A percentile compares a stretch with the other conserved stretches of the same genome.
Conservation (phyloP, 352 stramenopile species). For the Phytophthora tubulina region DNA sequence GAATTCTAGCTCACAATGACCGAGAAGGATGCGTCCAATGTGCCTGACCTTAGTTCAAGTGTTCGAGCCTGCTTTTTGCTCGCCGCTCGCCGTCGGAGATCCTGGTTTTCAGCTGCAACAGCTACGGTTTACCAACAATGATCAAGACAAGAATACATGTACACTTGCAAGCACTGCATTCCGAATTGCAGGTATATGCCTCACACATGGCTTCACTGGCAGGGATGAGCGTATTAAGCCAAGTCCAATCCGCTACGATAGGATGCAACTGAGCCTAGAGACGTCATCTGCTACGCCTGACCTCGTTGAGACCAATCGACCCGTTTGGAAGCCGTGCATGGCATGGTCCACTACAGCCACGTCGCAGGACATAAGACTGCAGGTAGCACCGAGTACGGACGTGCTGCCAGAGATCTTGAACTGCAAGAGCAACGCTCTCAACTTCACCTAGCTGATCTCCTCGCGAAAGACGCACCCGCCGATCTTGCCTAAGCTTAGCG, state of each 20-base stretch:
- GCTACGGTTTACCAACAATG: neutral
- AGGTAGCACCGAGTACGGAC: too few species aligned
- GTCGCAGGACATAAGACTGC: conserved; percentile 17
- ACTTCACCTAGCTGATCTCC: neutral
- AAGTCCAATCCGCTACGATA: conserved; percentile 24
- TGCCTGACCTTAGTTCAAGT: neutral
- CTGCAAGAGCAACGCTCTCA: neutral
- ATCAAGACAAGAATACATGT: neutral
- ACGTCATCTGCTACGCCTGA: conserved; percentile 25
- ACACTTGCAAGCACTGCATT: conserved; percentile 11
- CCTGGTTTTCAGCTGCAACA: neutral
- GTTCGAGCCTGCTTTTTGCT: neutral
- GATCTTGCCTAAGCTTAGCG: neutral
- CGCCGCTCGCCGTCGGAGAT: neutral
- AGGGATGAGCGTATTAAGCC: neutral
- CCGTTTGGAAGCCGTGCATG: conserved; percentile 33
- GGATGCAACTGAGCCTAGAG: conserved; percentile 5
- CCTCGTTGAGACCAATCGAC: conserved; percentile 27
- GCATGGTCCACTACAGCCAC: conserved; percentile 1
- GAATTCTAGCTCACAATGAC: conserved; percentile 8
- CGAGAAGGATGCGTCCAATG: neutral
- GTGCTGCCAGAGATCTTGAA: neutral
- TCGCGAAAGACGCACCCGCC: too few species aligned
- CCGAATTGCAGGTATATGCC: conserved; percentile 4
- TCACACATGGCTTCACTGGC: conserved; percentile 18